Conservation (phyloP, 495 filamentous ascomycete genomes). For the Penicillium cinerascens region DNA sequence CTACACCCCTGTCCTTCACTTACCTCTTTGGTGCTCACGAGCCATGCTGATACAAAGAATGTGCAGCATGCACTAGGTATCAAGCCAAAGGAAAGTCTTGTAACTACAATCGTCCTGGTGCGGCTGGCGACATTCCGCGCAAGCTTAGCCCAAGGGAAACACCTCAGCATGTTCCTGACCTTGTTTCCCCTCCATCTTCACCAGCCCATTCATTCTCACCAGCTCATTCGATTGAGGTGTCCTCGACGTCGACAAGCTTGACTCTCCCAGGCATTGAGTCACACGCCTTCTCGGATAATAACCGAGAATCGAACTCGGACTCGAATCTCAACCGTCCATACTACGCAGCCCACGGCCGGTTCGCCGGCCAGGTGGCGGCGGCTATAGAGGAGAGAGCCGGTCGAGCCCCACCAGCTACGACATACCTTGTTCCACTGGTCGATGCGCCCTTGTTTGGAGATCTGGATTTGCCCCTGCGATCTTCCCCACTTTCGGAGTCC, state of each 20-base stretch:
- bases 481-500: not conserved
- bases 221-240: too few species aligned
- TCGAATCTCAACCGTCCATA: constrained; percentile 4
- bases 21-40: too few species aligned
- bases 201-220: not conserved
- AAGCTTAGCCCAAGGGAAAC: not conserved
- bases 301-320: not conserved
- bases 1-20: not conserved
- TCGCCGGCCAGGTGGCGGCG: constrained; percentile 15
- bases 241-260: not conserved
- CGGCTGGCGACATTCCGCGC: not conserved
- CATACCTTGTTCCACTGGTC: constrained; percentile 16
- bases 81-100: constrained; percentile 8
- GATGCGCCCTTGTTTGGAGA: constrained; percentile 27
- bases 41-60: constrained; percentile 2
- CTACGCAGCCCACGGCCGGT: constrained; percentile 18
- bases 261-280: not conserved
- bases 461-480: constrained; percentile 2
- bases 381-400: constrained; percentile 20
- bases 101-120: constrained; percentile 1
- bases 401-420: not conserved
- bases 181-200: constrained; percentile 5
- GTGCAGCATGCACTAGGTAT: constrained; percentile 11
- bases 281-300: not conserved
- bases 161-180: constrained; percentile 1